Evolutionary conservation across 1,139 yeast genomes (phyloP), one percentile per base, ranked within the genome.

Genomic region (Sugiyamaella neomexicana): DNA sequence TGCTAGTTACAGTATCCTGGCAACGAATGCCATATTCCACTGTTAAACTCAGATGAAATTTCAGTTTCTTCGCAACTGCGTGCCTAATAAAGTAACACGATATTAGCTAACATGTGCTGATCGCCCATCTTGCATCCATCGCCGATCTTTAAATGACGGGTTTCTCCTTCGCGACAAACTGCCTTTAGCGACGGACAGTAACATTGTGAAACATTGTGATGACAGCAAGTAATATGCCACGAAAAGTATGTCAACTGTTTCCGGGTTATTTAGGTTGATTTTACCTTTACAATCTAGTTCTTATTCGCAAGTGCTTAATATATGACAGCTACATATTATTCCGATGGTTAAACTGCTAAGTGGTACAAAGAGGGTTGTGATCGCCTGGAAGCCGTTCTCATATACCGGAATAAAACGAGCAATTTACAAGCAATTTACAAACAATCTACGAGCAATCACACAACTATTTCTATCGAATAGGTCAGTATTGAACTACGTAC

Each of bases 141-240:
- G 25, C 25, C 25, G 41, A 45, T 45, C 42, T 23, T 45, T n/a
- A n/a, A 5, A 17, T 16, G 49, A 27, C 43, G 32, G 40, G 23
- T 27, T 16, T 27, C 36, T 36, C 40, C 31, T 34, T 45, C 49
- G 49, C 42, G 13, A 23, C 29, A 23, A 25, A 31, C 49, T 45
- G 29, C 49, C 49, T 13, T 45, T 31, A 31, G 37, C 42, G 36
- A 20, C 25, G 5, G 25, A 20, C 25, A 20, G 25, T 3, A 20
- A 20, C 25, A 20, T 20, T 20, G 5, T 20, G 25, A 41, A 45
- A 29, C 34, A 29, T 29, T 15, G 42, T 45, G 49, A 45, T 42
- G 27, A 6, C 17, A 13, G 8, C 6, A 8, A 41, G 8, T 8
- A 32, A 29, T n/a, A 20, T 20, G 47, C 47, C 27, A 20, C 31